phyloP scores from a whole-genome alignment of 2,329 filamentous ascomycete genomes.

The Colletotrichum gigasporum region DNA sequence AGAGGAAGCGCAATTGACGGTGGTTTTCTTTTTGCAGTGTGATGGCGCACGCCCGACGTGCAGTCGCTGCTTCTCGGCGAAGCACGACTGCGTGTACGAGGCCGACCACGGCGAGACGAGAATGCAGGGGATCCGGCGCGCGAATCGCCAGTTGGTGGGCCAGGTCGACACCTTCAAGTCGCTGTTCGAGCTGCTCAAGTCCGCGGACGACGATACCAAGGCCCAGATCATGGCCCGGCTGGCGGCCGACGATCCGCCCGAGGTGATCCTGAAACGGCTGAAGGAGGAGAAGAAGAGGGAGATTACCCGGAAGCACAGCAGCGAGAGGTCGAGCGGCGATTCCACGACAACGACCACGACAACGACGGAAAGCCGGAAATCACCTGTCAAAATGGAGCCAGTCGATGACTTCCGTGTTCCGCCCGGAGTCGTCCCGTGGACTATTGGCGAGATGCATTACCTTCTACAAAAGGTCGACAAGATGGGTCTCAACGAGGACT shows the following conservation, averaged over 20 bases:
- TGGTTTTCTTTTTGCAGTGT: background rate
- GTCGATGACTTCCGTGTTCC: background rate
- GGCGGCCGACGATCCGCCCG: background rate
- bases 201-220: background rate
- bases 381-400: background rate
- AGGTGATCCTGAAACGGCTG: background rate
- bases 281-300: background rate
- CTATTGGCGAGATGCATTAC: conserved; percentile 22
- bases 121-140: conserved; percentile 25
- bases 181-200: conserved; percentile 12
- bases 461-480: background rate
- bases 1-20: no score
- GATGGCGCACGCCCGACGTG: conserved; percentile 19
- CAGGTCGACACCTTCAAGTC: conserved; percentile 9
- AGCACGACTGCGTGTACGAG: conserved; percentile 13
- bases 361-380: background rate
- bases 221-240: conserved; percentile 1
- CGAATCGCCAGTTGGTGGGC: conserved; percentile 3
- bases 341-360: no score
- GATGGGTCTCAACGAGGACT: background rate
- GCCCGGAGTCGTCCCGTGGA: background rate
- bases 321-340: background rate
- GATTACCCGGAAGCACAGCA: background rate
- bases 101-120: conserved; percentile 22
- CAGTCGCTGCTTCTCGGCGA: background rate